A percentile compares a stretch with the other conserved stretches of the same genome.
phyloP scores from a whole-genome alignment of 164 flowering plant genomes.

The Cinnamomum micranthum region DNA sequence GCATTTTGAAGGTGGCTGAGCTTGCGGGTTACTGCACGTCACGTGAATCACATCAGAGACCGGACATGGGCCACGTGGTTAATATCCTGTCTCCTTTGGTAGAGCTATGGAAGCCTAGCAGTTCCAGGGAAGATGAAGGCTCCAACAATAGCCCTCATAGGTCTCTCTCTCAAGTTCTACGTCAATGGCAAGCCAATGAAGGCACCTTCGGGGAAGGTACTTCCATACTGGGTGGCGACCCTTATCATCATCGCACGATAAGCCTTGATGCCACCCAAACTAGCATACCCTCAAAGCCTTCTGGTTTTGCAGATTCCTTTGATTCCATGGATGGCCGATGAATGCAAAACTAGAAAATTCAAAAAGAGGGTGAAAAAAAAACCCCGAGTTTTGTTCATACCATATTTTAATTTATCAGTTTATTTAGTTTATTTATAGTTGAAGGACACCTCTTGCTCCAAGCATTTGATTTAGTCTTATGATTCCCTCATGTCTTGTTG shows the following conservation, averaged over 20 bases:
- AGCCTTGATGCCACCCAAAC: conserved; percentile 2
- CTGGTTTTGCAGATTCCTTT: conserved; percentile 36
- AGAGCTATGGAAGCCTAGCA: conserved; percentile 49
- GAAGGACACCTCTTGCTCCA: neutral
- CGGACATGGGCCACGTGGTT: conserved; percentile 55
- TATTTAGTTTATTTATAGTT: neutral
- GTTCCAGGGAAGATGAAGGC: conserved; percentile 28
- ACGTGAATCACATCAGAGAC: conserved; percentile 51
- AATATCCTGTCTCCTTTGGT: conserved; percentile 44
- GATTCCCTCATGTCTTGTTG: neutral
- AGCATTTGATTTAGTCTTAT: neutral
- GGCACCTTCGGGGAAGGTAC: conserved; percentile 14
- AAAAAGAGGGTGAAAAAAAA: neutral
- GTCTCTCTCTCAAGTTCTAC: conserved; percentile 29
- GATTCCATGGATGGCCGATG: conserved; percentile 33
- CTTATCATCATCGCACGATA: neutral
- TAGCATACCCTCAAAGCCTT: conserved; percentile 35
- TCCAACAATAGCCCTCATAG: conserved; percentile 16
- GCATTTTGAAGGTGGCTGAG: conserved; percentile 43
- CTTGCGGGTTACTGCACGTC: conserved; percentile 55
- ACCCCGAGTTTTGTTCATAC: neutral
- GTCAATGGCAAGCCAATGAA: conserved; percentile 37
- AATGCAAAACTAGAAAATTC: neutral
- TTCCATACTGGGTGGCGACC: conserved; percentile 3
- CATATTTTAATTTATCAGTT: neutral